These are phyloP conservation scores for Claviceps humidiphila DNA, from an alignment of 2,329 filamentous ascomycete species.

Conservation along the genomic window DNA sequence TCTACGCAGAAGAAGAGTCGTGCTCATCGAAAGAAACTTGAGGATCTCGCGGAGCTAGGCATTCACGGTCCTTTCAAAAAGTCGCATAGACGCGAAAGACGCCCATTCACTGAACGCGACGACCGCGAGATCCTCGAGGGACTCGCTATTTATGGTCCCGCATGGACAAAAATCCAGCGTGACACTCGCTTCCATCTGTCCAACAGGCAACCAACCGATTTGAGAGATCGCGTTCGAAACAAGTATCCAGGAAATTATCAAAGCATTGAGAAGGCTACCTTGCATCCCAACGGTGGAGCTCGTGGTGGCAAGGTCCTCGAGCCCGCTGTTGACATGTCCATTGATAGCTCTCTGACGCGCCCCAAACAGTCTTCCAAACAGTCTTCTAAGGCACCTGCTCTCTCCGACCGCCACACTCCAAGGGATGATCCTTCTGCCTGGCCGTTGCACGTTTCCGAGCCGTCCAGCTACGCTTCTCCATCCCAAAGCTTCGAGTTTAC, in stretches of 20 bases:
- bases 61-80: constrained; percentile 50
- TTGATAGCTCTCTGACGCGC: constrained; percentile 30
- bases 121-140: constrained; percentile 49
- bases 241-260: constrained; percentile 48
- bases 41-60: constrained; percentile 42
- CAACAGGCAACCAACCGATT: constrained; percentile 46
- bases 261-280: constrained; percentile 40
- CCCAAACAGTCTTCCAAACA: constrained; percentile 15
- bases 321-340: constrained; percentile 36
- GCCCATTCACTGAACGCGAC: constrained; percentile 49
- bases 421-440: constrained; percentile 35
- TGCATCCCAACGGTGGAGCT: constrained; percentile 29
- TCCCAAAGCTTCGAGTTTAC: constrained; percentile 29
- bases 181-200: constrained; percentile 45
- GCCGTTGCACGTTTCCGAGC: constrained; percentile 23
- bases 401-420: constrained; percentile 26
- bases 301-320: constrained; percentile 33
- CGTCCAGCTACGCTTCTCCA: constrained; percentile 13
- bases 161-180: constrained; percentile 53
- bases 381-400: constrained; percentile 20
- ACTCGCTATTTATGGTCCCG: constrained; percentile 44
- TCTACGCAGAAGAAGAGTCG: constrained; percentile 36
- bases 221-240: constrained; percentile 50
- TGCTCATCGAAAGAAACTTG: constrained; percentile 41
- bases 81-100: constrained; percentile 44